phyloP scores from a whole-genome alignment of 2,329 filamentous ascomycete species.

The Aschersonia sp. region DNA sequence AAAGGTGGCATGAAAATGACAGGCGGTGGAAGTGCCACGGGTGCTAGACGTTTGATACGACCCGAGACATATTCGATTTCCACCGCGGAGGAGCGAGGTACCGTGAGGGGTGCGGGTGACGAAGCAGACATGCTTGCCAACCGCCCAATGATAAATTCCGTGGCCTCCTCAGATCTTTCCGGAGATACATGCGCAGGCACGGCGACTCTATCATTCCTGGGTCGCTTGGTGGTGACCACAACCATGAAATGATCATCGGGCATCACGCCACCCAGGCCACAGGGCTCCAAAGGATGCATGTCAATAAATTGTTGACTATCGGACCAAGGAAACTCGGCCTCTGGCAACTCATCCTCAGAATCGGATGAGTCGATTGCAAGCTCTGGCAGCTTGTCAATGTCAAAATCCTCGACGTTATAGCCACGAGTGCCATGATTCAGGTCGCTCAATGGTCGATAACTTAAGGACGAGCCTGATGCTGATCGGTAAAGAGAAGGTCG shows the following conservation, averaged over 20 bases:
- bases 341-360: slow-evolving; percentile 21
- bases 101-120: slow-evolving; percentile 13
- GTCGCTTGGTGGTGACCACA: slow-evolving; percentile 34
- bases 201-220: slow-evolving; percentile 8
- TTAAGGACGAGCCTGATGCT: slow-evolving; percentile 35
- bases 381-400: slow-evolving; percentile 11
- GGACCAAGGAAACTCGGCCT: slow-evolving; percentile 33
- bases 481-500: slow-evolving; percentile 20
- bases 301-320: slow-evolving; percentile 22
- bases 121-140: slow-evolving; percentile 26
- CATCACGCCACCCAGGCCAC: slow-evolving; percentile 41
- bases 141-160: slow-evolving; percentile 25
- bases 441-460: slow-evolving; percentile 34
- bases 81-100: slow-evolving; percentile 9
- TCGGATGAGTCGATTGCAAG: slow-evolving; percentile 18
- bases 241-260: slow-evolving; percentile 52
- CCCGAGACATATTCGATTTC: slow-evolving; percentile 31
- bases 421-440: slow-evolving; percentile 6
- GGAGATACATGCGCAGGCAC: neutral
- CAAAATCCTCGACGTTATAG: slow-evolving; percentile 15
- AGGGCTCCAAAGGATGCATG: slow-evolving; percentile 33
- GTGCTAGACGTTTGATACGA: slow-evolving; percentile 26
- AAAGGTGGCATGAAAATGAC: slow-evolving; percentile 35
- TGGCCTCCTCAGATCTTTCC: slow-evolving; percentile 13
- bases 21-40: slow-evolving; percentile 35